A percentile compares a stretch with the other conserved stretches of the same genome.
phyloP scores from a whole-genome alignment of 2,329 filamentous ascomycete species.

The Sarocladium strictum region DNA sequence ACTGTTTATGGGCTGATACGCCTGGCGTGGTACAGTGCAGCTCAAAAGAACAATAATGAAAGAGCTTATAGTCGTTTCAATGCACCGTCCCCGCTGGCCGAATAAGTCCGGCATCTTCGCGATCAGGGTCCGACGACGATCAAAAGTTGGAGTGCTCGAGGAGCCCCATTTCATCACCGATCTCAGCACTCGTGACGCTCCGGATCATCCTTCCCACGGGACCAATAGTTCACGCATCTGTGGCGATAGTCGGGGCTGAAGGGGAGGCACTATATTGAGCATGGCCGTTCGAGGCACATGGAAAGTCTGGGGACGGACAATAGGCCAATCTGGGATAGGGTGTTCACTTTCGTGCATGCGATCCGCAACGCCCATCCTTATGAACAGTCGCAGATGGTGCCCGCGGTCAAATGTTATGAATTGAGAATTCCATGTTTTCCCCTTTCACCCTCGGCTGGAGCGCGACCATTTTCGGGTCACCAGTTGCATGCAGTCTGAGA shows the following conservation, averaged over 20 bases:
- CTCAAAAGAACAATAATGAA: background rate
- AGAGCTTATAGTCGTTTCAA: constrained; percentile 5
- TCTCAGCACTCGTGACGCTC: background rate
- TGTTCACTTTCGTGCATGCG: background rate
- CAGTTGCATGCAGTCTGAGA: background rate
- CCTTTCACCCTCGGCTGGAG: background rate
- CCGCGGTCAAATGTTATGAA: background rate
- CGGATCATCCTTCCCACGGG: constrained; percentile 3
- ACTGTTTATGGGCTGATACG: background rate
- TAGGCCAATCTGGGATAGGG: background rate
- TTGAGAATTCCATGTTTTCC: background rate
- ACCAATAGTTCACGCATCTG: background rate
- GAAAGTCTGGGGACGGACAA: background rate
- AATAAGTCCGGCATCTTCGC: constrained; percentile 4
- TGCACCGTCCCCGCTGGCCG: background rate
- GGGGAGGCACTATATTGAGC: no score
- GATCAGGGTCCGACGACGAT: constrained; percentile 4
- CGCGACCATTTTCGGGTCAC: background rate
- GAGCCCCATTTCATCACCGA: background rate
- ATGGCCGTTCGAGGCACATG: constrained; percentile 2
- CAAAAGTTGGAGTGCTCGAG: constrained; percentile 5
- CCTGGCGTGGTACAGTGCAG: background rate
- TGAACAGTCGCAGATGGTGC: background rate
- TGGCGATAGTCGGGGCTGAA: background rate
- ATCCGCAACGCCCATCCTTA: background rate